These are phyloP conservation scores for Tolypocladium album DNA, from an alignment of 2,329 filamentous ascomycete genomes.

Conservation along the genomic window DNA sequence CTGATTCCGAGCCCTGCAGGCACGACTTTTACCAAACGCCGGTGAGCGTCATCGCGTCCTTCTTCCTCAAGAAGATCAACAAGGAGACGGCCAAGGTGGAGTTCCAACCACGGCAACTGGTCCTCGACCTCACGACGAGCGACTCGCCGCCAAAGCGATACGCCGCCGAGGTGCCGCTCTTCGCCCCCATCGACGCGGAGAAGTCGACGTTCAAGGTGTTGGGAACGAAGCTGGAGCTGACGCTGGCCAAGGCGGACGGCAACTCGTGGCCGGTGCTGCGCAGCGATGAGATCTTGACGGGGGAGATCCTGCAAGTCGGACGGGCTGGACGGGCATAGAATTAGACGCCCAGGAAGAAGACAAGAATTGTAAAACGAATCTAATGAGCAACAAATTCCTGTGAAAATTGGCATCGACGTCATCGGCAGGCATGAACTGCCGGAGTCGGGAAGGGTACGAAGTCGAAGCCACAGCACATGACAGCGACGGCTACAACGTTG, in stretches of 20 bases:
- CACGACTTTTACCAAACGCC: constrained; percentile 94
- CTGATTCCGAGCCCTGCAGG: constrained; percentile 9
- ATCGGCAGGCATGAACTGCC: not conserved
- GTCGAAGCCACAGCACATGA: not conserved
- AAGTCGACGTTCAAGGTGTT: constrained; percentile 72
- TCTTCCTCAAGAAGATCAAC: constrained; percentile 96
- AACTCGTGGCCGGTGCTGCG: constrained; percentile 77
- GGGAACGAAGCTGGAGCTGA: constrained; percentile 81
- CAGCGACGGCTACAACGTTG: not conserved
- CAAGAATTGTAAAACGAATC: not conserved
- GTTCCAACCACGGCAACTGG: constrained; percentile 53
- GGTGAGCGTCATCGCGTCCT: constrained; percentile 72
- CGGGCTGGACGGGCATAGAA: constrained; percentile 45
- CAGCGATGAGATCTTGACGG: constrained; percentile 57
- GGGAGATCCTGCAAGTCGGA: constrained; percentile 84
- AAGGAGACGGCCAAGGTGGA: constrained; percentile 64
- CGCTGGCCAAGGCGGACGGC: constrained; percentile 59
- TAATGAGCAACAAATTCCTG: not conserved
- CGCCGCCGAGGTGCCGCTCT: constrained; percentile 62
- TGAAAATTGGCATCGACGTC: not conserved
- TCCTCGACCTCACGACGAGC: constrained; percentile 74
- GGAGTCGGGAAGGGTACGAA: too few relatives aligned
- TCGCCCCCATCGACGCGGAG: constrained; percentile 62
- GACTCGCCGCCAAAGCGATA: constrained; percentile 73
- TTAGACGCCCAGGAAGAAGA: not conserved